Conservation (phyloP, 768 basidiomycete species). For the Baorangia bicolor region DNA sequence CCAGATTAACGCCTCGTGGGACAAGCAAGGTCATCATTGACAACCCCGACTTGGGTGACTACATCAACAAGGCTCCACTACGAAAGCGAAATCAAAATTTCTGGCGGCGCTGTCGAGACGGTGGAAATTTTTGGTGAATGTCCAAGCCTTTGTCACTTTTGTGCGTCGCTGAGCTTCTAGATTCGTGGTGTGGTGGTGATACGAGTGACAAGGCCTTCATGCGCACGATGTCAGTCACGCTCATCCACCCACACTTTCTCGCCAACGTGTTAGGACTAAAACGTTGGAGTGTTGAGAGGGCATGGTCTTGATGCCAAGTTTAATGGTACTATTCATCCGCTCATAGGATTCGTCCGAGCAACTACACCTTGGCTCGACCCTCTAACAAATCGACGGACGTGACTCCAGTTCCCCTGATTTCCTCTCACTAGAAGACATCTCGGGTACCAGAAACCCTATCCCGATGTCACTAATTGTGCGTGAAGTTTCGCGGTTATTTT, state of each 20-base stretch:
- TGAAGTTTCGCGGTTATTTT: background rate
- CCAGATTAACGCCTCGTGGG: conserved; percentile 19
- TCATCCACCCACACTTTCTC: background rate
- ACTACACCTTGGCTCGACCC: background rate
- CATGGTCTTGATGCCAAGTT: background rate
- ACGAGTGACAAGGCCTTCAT: background rate
- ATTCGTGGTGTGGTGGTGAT: background rate
- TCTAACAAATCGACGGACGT: background rate
- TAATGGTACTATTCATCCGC: background rate
- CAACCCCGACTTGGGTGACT: background rate
- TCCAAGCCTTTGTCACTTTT: background rate
- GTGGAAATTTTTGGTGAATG: background rate
- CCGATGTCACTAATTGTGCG: conserved; percentile 13
- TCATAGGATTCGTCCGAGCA: background rate
- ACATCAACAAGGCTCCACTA: background rate
- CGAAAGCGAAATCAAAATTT: background rate
- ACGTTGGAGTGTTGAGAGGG: background rate
- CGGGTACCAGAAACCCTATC: background rate
- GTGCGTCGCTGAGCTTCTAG: background rate
- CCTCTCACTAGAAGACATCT: background rate
- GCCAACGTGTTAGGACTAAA: conserved; percentile 13
- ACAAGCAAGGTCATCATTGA: conserved; percentile 18
- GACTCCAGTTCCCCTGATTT: background rate
- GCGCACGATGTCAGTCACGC: background rate
- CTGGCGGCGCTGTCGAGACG: background rate